Evolutionary conservation across 352 stramenopile genomes (phyloP), one percentile per base, ranked within the genome.

Genomic region (Phytophthora podocarpi): DNA sequence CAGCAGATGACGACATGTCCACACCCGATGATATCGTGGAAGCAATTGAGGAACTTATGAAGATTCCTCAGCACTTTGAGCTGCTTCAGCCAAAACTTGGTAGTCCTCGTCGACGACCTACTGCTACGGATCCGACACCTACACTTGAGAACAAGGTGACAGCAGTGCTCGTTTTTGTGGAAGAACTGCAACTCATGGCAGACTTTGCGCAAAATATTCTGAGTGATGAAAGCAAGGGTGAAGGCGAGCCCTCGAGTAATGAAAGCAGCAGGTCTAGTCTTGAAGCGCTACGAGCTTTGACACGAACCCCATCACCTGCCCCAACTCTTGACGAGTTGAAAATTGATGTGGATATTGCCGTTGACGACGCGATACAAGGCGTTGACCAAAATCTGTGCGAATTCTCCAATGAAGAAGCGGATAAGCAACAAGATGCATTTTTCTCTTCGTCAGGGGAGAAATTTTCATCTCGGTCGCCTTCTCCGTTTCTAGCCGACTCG

Each of bases 171-270:
- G 40, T 59, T n/a, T 89, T 91, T 47, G 57, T 85, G 5, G 78
- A 89, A 11, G 81, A 91, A 50, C 59, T 91, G 2, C 70, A 72
- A 12, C 43, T 81, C 11, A 76, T 91, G 55, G 59, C 77, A 0
- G 69, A 85, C 24, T 89, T 88, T 49, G 81, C 81, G 6, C 77
- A 88, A 47, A 83, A 55, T 5, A 82, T 88, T 37, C 45, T 91
- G 7, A 70, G 79, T 15, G 76, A 87, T 50, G 79, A 89, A 42
- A 57, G 16, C 5, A 76, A 73, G 4, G 64, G 5, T 7, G 62
- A 46, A 10, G 27, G 10, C 10, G 37, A 65, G 5, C 18, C 32
- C 2, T 46, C 51, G 0, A 85, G 76, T 42, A 78, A 82, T 24
- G 53, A 58, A n/a, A 88, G 66, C 49, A 91, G 79, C 47, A 70